phyloP scores from a whole-genome alignment of 768 basidiomycete species.

The Lactarius tabidus region DNA sequence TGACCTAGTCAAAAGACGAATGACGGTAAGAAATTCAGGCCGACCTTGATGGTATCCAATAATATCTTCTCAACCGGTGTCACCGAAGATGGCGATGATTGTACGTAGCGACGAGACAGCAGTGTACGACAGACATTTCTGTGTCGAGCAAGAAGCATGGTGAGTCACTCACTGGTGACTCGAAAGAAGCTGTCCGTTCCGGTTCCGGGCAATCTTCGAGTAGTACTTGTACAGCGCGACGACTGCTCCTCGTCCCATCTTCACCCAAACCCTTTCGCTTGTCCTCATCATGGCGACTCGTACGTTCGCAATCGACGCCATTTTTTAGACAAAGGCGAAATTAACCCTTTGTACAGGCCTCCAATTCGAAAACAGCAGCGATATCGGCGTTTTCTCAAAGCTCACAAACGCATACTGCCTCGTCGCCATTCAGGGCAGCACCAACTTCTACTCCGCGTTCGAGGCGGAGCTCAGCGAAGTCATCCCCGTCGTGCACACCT shows the following conservation, averaged over 20 bases:
- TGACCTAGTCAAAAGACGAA: neutral
- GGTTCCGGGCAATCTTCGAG: neutral
- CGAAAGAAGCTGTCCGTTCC: neutral
- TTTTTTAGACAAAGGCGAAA: neutral
- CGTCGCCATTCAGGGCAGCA: constrained; percentile 86
- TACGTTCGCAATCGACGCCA: constrained; percentile 34
- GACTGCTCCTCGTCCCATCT: neutral
- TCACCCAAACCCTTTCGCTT: neutral
- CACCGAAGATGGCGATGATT: constrained; percentile 1
- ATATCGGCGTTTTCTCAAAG: constrained; percentile 96
- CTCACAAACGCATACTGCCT: constrained; percentile 98
- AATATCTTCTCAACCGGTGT: constrained; percentile 58
- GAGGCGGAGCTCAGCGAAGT: constrained; percentile 92
- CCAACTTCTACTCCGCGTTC: constrained; percentile 98
- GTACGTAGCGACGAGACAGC: constrained; percentile 6
- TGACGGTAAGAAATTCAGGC: neutral
- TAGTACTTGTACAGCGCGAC: neutral
- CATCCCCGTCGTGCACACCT: constrained; percentile 93
- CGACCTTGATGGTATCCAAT: constrained; percentile 67
- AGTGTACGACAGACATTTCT: neutral
- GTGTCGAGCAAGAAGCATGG: constrained; percentile 5
- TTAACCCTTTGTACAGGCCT: constrained; percentile 48
- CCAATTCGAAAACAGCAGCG: constrained; percentile 92
- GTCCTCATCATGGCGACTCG: constrained; percentile 56
- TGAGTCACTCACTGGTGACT: neutral